Evolutionary conservation across 148 eudicot species (phyloP), one percentile per base, ranked within the genome.

Genomic region (Amaranthus cruentus): DNA sequence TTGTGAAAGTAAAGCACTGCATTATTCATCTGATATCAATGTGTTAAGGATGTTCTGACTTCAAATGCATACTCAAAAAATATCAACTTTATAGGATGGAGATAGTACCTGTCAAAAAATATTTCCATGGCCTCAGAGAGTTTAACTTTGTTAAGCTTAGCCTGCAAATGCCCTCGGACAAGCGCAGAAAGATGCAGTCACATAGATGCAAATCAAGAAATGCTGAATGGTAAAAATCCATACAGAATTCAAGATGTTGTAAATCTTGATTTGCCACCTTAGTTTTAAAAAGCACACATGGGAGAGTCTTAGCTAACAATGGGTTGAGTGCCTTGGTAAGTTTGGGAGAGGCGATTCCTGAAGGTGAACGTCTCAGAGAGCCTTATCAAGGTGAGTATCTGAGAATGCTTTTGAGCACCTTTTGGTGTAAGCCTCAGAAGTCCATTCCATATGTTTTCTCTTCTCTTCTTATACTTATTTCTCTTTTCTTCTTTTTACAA

Each of bases 51-150:
- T 18, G 56, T 5, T 47, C 38, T 9, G 6, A 11, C 21, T 50
- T 4, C 9, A 10, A 12, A 4, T 42, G 15, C 7, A 44, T 47
- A 7, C 3, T 21, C 55, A 44, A 15, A 21, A n/a, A 9, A 67
- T 49, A 67, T 6, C 47, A 67, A 50, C n/a, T 50, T 66, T 43
- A 14, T 21, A 8, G n/a, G 13, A 50, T 67, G 14, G 43, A 49
- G 9, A 49, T 50, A 50, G 13, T 50, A 90, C 97, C 98, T 91
- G 71, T 91, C 96, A 84, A 95, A 95, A 81, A 90, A 95, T 64
- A 88, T 69, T 43, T 79, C 88, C 97, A 95, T 86, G 70, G 99
- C 92, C 85, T 92, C 94, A 78, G 92, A 87, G 47, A 95, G 88
- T 80, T 95, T 90, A 47, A 54, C 89, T 87, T 90, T 91, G 63